Percentiles rank a stretch among this genome's conserved stretches.
Conservation (phyloP, 2,329 filamentous ascomycete species). For the Ilyonectria mors-panacis region DNA sequence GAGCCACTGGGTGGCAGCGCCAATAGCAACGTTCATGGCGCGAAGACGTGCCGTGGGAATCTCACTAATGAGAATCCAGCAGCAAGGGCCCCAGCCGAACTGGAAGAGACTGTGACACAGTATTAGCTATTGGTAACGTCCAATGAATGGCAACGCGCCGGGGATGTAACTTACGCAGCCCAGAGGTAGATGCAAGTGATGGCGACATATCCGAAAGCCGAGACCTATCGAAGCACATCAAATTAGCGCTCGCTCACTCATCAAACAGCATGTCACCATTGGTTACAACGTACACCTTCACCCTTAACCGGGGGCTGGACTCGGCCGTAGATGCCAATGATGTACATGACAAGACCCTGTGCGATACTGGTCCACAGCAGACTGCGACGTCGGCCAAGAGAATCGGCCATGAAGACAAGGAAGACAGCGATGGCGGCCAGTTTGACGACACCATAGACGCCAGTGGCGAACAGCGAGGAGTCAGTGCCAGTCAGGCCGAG, state of each 20-base stretch:
- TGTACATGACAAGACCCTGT: constrained; percentile 26
- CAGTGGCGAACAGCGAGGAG: constrained; percentile 49
- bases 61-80: not conserved
- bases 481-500: constrained; percentile 46
- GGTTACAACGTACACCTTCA: not conserved
- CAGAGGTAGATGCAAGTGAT: constrained; percentile 81
- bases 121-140: not conserved
- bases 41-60: constrained; percentile 37
- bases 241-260: constrained; percentile 9
- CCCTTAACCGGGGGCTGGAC: constrained; percentile 22
- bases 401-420: constrained; percentile 47
- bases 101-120: constrained; percentile 66
- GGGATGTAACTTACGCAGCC: constrained; percentile 60
- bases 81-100: constrained; percentile 62
- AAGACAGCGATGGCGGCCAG: constrained; percentile 61
- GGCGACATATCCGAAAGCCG: constrained; percentile 78
- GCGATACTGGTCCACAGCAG: constrained; percentile 20
- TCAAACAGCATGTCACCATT: not conserved
- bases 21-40: constrained; percentile 65
- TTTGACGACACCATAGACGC: constrained; percentile 50
- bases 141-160: not conserved
- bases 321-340: constrained; percentile 28
- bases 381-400: constrained; percentile 34
- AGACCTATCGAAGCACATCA: constrained; percentile 57
- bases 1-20: constrained; percentile 76